These are phyloP conservation scores for Neurospora discreta DNA, from an alignment of 495 filamentous ascomycete genomes.

Conservation along the genomic window DNA sequence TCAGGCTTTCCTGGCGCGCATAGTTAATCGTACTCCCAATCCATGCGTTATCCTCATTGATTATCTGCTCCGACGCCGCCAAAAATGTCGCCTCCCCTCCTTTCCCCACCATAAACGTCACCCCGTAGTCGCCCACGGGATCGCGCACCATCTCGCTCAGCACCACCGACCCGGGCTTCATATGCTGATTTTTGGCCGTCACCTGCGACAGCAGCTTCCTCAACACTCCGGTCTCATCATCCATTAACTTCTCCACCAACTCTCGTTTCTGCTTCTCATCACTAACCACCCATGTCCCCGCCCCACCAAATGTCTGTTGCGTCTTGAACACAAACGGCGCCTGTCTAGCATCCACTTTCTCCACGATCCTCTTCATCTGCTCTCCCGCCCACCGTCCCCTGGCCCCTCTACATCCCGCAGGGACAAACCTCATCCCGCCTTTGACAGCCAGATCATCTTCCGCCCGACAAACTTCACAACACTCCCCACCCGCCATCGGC, in stretches of 20 bases:
- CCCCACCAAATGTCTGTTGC: constrained; percentile 26
- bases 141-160: constrained; percentile 15
- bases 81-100: constrained; percentile 13
- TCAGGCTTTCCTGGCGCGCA: constrained; percentile 11
- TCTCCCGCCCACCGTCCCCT: constrained; percentile 13
- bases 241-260: constrained; percentile 9
- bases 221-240: constrained; percentile 8
- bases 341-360: constrained; percentile 2
- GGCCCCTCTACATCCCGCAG: constrained; percentile 9
- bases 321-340: constrained; percentile 26
- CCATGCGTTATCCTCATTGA: constrained; percentile 15
- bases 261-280: constrained; percentile 9
- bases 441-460: not conserved
- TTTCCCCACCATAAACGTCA: constrained; percentile 20
- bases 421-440: constrained; percentile 5
- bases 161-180: constrained; percentile 15
- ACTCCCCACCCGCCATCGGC: not conserved
- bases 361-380: constrained; percentile 11
- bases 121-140: constrained; percentile 18
- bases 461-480: constrained; percentile 11
- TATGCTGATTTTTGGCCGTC: constrained; percentile 14
- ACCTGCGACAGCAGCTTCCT: constrained; percentile 16
- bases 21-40: constrained; percentile 22
- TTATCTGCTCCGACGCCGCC: constrained; percentile 21
- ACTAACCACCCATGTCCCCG: constrained; percentile 22